A percentile compares a stretch with the other conserved stretches of the same genome.
phyloP scores from a whole-genome alignment of 1,284 basidiomycete genomes.

The Tylopilus sp. region DNA sequence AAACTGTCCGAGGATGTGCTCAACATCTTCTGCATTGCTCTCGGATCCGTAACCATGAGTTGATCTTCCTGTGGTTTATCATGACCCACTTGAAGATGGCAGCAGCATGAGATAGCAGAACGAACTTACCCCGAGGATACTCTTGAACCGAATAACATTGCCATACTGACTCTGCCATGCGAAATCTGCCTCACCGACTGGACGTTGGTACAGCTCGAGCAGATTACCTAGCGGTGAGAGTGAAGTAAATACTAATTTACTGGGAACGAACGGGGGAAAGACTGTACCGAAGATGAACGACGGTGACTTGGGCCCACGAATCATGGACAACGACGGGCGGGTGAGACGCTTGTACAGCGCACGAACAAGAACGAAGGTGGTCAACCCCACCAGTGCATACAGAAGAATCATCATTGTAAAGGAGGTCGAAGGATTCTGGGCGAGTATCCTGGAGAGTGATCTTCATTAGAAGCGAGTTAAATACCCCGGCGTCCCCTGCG shows the following conservation, averaged over 20 bases:
- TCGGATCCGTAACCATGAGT: conserved; percentile 37
- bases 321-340: conserved; percentile 23
- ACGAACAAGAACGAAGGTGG: conserved; percentile 12
- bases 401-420: neutral
- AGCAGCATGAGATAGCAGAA: neutral
- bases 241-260: neutral
- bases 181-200: conserved; percentile 32
- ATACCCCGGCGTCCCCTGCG: no score
- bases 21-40: conserved; percentile 43
- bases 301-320: conserved; percentile 33
- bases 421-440: no score
- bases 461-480: neutral
- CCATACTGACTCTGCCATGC: conserved; percentile 34
- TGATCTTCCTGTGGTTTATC: conserved; percentile 21
- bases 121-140: conserved; percentile 23
- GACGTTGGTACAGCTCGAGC: conserved; percentile 25
- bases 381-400: neutral
- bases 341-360: conserved; percentile 9
- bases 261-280: neutral
- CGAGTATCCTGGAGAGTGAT: neutral
- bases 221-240: conserved; percentile 22
- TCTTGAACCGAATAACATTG: conserved; percentile 28
- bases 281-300: conserved; percentile 33
- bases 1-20: conserved; percentile 37
- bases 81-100: conserved; percentile 14